A percentile compares a stretch with the other conserved stretches of the same genome.
Conservation (phyloP, 345 rosid genomes). For the Acer negundo region DNA sequence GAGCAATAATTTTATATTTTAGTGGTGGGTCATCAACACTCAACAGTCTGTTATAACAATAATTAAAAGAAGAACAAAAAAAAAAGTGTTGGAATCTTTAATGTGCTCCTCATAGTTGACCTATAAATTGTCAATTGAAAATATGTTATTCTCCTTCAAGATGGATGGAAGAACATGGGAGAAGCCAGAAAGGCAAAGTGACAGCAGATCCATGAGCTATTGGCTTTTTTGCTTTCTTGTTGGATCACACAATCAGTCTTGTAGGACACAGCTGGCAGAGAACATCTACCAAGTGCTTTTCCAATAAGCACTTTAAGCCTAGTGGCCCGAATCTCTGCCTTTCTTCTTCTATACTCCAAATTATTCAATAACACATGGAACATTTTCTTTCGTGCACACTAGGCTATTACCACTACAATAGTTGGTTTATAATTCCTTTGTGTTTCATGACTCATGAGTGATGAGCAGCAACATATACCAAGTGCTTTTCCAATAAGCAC, state of each 20-base stretch:
- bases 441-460: neutral
- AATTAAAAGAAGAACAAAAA: neutral
- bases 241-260: neutral
- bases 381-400: neutral
- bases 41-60: neutral
- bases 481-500: neutral
- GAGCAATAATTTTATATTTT: neutral
- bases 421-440: neutral
- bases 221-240: neutral
- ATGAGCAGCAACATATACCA: neutral
- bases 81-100: neutral
- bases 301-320: neutral
- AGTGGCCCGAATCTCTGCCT: neutral
- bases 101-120: neutral
- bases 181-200: neutral
- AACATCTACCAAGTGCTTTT: neutral
- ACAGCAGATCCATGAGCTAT: neutral
- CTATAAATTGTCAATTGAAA: neutral
- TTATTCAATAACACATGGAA: too few relatives aligned
- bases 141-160: neutral
- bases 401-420: neutral
- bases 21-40: neutral
- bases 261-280: constrained; percentile 6
- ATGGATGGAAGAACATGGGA: neutral
- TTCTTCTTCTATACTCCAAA: too few relatives aligned